Conservation (phyloP, 768 basidiomycete genomes). For the Lyophyllum shimeji region DNA sequence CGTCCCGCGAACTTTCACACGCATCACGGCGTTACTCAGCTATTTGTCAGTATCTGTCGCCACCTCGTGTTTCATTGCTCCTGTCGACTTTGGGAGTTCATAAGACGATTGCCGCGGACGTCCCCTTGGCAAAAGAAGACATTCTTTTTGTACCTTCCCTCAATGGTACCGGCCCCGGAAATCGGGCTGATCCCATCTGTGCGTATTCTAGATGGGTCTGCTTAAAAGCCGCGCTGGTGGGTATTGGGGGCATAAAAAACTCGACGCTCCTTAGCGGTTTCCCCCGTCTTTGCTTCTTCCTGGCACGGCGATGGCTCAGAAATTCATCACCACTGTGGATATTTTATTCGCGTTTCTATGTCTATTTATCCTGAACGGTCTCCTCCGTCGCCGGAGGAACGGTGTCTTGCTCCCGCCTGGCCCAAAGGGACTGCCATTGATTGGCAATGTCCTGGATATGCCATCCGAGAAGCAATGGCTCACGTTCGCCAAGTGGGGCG, state of each 20-base stretch:
- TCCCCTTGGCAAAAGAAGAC: slow-evolving; percentile 33
- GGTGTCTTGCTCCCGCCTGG: slow-evolving; percentile 44
- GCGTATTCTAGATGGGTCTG: slow-evolving; percentile 30
- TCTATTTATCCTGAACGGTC: slow-evolving; percentile 33
- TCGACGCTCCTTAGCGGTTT: slow-evolving; percentile 24
- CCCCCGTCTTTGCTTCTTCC: slow-evolving; percentile 14
- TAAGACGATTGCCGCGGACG: slow-evolving; percentile 41
- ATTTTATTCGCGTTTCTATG: slow-evolving; percentile 32
- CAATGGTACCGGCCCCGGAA: slow-evolving; percentile 30
- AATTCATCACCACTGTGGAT: slow-evolving; percentile 27
- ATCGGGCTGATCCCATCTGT: slow-evolving; percentile 34
- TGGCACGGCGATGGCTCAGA: slow-evolving; percentile 25
- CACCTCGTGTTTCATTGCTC: slow-evolving; percentile 33
- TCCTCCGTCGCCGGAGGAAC: slow-evolving; percentile 22
- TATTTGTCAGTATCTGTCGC: slow-evolving; percentile 30
- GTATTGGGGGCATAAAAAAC: slow-evolving; percentile 15
- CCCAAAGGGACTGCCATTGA: slow-evolving; percentile 49
- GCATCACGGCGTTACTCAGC: slow-evolving; percentile 18
- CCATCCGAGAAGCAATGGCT: slow-evolving; percentile 49
- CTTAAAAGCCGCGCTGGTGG: slow-evolving; percentile 31
- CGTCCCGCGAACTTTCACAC: background rate
- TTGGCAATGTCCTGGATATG: slow-evolving; percentile 57
- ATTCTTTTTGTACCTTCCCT: slow-evolving; percentile 25
- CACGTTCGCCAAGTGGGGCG: slow-evolving; percentile 51
- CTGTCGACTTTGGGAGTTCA: slow-evolving; percentile 22